Base-by-base conservation (phyloP, 371 early-diverging fungal genomes). In the Zychaea mexicana region DNA sequence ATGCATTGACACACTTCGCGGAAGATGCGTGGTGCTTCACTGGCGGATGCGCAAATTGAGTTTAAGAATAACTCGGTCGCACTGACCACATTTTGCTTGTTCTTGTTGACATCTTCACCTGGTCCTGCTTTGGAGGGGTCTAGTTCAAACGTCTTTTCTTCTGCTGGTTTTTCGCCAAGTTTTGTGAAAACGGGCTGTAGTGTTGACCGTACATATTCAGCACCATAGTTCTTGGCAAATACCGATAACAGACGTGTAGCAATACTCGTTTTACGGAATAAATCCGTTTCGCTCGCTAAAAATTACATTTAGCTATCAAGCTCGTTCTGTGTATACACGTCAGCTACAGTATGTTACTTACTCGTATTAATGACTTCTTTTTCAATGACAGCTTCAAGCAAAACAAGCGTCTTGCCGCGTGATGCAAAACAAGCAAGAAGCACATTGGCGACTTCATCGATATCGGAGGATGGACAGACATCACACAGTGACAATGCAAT, bases 181-280 rank as follows among this genome's bases (percentile, higher is more conserved):
- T 82, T 77, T 15, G 74, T 77, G 42, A 97, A 69, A 0, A 92
- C 82, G 4, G 95, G 94, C 45, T 89, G 90, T 15, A 98, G 71
- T 0, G 92, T 92, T 8, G 82, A 76, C 59, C 89, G 85, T n/a
- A 97, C 82, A 64, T 94, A 98, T 8, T 90, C 92, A 4, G 85
- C 81, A 19, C 96, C 96, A 39, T 95, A 82, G 15, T 81, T 77
- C 71, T 92, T 92, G 46, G 93, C 93, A 73, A 90, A 95, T 7
- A 89, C 83, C 0, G 94, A 90, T 59, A 98, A 74, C 21, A 98
- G 69, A 24, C 94, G 81, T 2, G 96, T 96, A 0, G 96, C 93
- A 75, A 97, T 90, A 61, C 92, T 92, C 67, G 96, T 96, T 57
- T 95, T 82, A 39, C 98, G 87, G 83, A 98, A 94, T 28, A 98